Conservation (phyloP, 768 basidiomycete species). For the Daedaleopsis sinensis region DNA sequence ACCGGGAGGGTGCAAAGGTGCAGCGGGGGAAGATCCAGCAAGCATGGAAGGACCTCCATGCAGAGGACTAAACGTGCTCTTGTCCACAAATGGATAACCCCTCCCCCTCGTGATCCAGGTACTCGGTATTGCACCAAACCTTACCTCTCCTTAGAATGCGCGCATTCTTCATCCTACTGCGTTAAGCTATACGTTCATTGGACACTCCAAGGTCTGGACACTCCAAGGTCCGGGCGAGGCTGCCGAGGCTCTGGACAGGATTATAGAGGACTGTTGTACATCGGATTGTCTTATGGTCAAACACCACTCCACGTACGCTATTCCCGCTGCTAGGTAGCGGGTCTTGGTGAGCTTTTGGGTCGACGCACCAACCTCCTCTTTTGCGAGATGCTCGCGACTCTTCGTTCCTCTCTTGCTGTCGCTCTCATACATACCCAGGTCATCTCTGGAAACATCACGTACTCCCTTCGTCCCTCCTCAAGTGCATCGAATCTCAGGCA, state of each 20-base stretch:
- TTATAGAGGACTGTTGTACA: neutral
- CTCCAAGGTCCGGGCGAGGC: neutral
- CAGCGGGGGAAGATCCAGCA: slow-evolving; percentile 58
- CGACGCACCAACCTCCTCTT: too few species aligned
- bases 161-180: neutral
- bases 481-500: too few species aligned
- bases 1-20: slow-evolving; percentile 63
- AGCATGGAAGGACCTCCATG: slow-evolving; percentile 58
- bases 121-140: neutral
- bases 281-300: neutral
- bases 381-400: too few species aligned
- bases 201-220: neutral
- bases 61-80: slow-evolving; percentile 32
- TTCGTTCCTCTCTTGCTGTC: too few species aligned
- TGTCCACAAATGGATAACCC: slow-evolving; percentile 24
- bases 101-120: neutral
- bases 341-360: too few species aligned
- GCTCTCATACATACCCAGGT: too few species aligned
- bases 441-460: too few species aligned
- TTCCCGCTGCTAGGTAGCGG: too few species aligned
- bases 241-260: neutral
- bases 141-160: neutral
- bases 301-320: neutral
- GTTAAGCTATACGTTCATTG: neutral
- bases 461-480: too few species aligned